Evolutionary conservation across 495 filamentous ascomycete genomes (phyloP).

Genomic region (Aspergillus leporis): DNA sequence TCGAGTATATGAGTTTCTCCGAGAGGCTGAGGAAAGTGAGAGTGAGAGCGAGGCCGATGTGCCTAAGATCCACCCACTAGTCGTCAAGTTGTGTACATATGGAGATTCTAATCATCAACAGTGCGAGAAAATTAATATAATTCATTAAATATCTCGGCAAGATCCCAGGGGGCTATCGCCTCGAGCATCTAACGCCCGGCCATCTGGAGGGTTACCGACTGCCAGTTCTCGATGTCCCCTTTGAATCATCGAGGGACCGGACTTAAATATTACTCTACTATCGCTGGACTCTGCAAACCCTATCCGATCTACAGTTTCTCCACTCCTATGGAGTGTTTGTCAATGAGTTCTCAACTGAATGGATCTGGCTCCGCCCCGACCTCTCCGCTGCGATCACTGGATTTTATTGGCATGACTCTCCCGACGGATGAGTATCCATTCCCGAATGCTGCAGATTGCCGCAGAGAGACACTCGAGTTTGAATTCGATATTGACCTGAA

Average conservation of each 20-base stretch:
- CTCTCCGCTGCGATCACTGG: neutral
- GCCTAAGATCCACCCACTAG: too few relatives aligned
- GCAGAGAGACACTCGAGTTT: neutral
- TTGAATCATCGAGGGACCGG: constrained; percentile 1
- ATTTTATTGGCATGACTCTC: constrained; percentile 1
- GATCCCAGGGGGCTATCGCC: constrained; percentile 5
- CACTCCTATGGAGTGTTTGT: constrained; percentile 1
- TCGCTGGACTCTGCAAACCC: constrained; percentile 11
- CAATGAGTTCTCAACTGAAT: constrained; percentile 2
- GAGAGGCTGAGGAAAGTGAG: too few relatives aligned
- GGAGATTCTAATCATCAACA: too few relatives aligned
- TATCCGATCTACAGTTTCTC: constrained; percentile 3
- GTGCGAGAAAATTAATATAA: too few relatives aligned
- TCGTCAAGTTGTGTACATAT: too few relatives aligned
- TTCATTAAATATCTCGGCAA: constrained; percentile 6
- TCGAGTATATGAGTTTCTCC: too few relatives aligned
- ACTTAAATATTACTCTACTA: constrained; percentile 6
- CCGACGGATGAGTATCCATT: constrained; percentile 9
- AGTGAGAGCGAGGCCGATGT: too few relatives aligned
- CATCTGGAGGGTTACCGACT: neutral
- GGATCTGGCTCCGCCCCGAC: constrained; percentile 5
- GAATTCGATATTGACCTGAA: neutral
- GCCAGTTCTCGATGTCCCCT: neutral
- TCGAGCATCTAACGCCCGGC: constrained; percentile 10
- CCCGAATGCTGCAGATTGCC: neutral